These are phyloP conservation scores for Onygena corvina DNA, from an alignment of 2,329 filamentous ascomycete species.

Conservation along the genomic window DNA sequence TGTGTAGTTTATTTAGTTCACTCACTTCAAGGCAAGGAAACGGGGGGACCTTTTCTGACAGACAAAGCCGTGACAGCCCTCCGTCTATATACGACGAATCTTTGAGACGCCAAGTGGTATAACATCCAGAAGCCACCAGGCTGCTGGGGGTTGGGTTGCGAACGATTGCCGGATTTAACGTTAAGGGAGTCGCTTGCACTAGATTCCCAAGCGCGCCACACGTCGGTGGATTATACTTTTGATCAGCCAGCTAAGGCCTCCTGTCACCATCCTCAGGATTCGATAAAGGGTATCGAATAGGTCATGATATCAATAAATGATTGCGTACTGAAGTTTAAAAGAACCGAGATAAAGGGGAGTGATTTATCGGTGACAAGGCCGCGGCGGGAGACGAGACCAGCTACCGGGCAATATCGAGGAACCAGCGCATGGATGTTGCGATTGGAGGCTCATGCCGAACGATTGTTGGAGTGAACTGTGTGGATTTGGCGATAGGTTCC, in stretches of 20 bases:
- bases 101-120: constrained; percentile 1
- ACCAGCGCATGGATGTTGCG: background rate
- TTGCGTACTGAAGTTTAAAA: background rate
- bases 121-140: background rate
- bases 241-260: background rate
- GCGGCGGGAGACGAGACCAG: background rate
- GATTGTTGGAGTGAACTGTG: background rate
- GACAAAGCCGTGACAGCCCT: background rate
- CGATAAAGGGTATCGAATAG: background rate
- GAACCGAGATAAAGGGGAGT: background rate
- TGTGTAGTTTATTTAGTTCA: too few species aligned
- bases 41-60: background rate
- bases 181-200: constrained; percentile 4
- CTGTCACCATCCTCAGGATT: constrained; percentile 1
- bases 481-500: background rate
- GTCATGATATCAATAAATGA: background rate
- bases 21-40: background rate
- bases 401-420: background rate
- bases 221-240: constrained; percentile 4
- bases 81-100: background rate
- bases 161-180: constrained; percentile 3
- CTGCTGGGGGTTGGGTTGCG: background rate
- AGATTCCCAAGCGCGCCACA: constrained; percentile 3
- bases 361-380: background rate
- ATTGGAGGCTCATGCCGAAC: background rate